Conservation (phyloP, 768 basidiomycete genomes). For the Pleurotus salmoneostramineus region DNA sequence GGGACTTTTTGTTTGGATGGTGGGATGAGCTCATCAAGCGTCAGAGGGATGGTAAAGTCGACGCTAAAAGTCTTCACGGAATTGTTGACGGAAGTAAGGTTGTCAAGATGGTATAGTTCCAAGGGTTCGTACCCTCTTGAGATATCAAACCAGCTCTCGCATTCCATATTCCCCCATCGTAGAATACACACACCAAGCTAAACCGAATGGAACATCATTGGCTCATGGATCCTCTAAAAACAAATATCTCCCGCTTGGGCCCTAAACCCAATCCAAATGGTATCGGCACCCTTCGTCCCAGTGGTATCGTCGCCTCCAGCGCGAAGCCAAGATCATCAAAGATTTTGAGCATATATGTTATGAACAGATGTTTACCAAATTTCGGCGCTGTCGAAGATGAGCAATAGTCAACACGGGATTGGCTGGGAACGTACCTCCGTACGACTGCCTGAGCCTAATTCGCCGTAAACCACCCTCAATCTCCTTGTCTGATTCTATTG, state of each 20-base stretch:
- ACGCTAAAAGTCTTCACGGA: conserved; percentile 61
- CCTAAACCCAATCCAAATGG: conserved; percentile 39
- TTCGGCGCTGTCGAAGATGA: conserved; percentile 16
- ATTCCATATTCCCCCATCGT: no score
- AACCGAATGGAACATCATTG: neutral
- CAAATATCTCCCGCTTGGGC: conserved; percentile 54
- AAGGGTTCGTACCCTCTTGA: neutral
- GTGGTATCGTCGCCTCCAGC: conserved; percentile 64
- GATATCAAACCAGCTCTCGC: neutral
- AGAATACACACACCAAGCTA: no score
- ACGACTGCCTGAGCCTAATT: conserved; percentile 47
- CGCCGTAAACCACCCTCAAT: conserved; percentile 49
- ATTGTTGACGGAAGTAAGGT: conserved; percentile 73
- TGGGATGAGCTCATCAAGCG: conserved; percentile 87
- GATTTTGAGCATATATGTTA: conserved; percentile 60
- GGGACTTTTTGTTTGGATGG: conserved; percentile 97
- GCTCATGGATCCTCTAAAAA: conserved; percentile 46
- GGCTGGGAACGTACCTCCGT: conserved; percentile 22
- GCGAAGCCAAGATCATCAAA: conserved; percentile 54
- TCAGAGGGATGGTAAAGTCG: conserved; percentile 50
- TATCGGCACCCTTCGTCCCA: conserved; percentile 44
- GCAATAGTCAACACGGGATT: neutral
- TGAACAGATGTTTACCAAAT: conserved; percentile 50
- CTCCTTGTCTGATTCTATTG: conserved; percentile 32
- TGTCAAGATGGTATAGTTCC: conserved; percentile 47